phyloP scores from a whole-genome alignment of 768 basidiomycete genomes.

The Polyporus arcularius region DNA sequence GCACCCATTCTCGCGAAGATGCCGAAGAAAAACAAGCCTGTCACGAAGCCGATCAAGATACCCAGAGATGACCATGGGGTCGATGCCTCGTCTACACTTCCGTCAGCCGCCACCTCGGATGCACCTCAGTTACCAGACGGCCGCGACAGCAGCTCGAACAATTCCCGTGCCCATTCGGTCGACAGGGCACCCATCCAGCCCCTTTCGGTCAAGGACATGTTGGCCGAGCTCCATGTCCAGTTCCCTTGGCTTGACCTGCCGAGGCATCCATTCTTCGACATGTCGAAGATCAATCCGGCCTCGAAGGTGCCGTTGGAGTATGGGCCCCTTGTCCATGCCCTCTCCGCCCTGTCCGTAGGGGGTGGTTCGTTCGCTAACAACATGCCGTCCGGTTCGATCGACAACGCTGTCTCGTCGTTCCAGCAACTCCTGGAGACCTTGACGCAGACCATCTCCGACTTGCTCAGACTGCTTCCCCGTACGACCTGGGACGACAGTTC shows the following conservation, averaged over 20 bases:
- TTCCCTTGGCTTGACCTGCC: conserved; percentile 66
- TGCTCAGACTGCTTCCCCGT: conserved; percentile 81
- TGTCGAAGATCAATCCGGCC: conserved; percentile 69
- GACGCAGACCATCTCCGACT: conserved; percentile 87
- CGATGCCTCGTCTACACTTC: conserved; percentile 45
- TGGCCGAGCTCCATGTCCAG: conserved; percentile 65
- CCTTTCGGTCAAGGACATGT: conserved; percentile 59
- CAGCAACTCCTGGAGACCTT: conserved; percentile 86
- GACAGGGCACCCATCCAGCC: conserved; percentile 48
- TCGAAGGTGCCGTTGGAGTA: conserved; percentile 83
- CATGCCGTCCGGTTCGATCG: conserved; percentile 86
- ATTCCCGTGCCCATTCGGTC: conserved; percentile 63
- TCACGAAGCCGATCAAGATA: conserved; percentile 56
- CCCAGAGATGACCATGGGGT: conserved; percentile 58
- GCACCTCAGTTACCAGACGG: conserved; percentile 39
- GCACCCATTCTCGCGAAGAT: conserved; percentile 79
- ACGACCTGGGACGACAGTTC: conserved; percentile 92
- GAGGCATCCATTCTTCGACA: conserved; percentile 76
- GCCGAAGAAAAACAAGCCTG: conserved; percentile 79
- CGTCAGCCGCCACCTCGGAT: conserved; percentile 52
- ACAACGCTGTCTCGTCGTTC: conserved; percentile 87
- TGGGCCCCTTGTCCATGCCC: conserved; percentile 80
- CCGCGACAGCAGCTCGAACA: conserved; percentile 50
- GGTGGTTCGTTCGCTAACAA: conserved; percentile 83
- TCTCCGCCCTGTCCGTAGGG: conserved; percentile 84